Evolutionary conservation across 225 moss, liverwort and hornwort species (phyloP).

Genomic region (Pleurozium schreberi): DNA sequence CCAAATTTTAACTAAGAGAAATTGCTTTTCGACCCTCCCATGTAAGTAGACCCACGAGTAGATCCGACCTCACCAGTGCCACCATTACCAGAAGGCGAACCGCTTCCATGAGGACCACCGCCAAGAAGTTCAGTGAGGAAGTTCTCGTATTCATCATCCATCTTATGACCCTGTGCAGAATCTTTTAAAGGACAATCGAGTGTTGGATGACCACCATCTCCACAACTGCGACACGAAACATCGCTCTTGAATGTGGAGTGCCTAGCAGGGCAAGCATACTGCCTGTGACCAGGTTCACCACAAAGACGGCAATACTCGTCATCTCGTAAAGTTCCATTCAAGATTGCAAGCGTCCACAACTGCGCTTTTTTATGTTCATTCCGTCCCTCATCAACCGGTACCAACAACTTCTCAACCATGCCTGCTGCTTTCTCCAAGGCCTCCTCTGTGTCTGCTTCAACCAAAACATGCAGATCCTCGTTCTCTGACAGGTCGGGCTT

Average conservation of each 20-base stretch:
- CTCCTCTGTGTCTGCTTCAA: conserved; percentile 90
- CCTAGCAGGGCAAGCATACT: conserved; percentile 85
- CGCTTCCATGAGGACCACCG: conserved; percentile 59
- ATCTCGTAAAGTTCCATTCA: conserved; percentile 91
- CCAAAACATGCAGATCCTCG: conserved; percentile 83
- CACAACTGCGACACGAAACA: conserved; percentile 86
- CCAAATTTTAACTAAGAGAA: too few species aligned
- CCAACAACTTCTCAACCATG: conserved; percentile 88
- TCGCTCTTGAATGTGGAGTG: conserved; percentile 93
- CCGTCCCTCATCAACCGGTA: conserved; percentile 89
- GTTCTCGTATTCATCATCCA: conserved; percentile 97
- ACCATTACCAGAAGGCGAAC: too few species aligned
- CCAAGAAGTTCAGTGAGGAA: conserved; percentile 92
- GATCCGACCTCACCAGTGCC: too few species aligned
- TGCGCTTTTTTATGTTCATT: conserved; percentile 96
- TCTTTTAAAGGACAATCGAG: conserved; percentile 94
- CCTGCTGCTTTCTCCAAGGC: conserved; percentile 85
- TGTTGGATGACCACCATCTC: conserved; percentile 94
- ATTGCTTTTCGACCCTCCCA: too few species aligned
- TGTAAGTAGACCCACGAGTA: too few species aligned
- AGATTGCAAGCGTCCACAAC: conserved; percentile 73
- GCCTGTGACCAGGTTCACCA: conserved; percentile 88
- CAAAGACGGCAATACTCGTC: conserved; percentile 94
- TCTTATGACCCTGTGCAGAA: conserved; percentile 89
- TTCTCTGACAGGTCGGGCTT: conserved; percentile 95